phyloP scores from a whole-genome alignment of 352 stramenopile species.

The Phytophthora vignae region DNA sequence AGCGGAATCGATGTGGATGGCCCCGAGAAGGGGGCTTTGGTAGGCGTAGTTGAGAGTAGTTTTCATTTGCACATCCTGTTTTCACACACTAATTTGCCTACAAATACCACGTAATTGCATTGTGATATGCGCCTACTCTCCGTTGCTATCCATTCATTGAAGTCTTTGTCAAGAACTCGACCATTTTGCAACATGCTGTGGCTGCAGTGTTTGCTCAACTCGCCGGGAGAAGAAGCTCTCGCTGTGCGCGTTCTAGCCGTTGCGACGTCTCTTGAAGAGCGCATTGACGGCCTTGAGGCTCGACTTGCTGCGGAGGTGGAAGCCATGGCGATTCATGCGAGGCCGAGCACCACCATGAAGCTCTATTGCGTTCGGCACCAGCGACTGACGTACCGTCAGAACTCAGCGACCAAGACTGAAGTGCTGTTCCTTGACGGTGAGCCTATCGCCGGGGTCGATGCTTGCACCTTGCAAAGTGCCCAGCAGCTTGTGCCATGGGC shows the following conservation, averaged over 20 bases:
- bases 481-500: constrained; percentile 33
- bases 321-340: constrained; percentile 1
- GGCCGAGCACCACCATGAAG: constrained; percentile 14
- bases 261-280: constrained; percentile 14
- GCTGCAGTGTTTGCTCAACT: constrained; percentile 31
- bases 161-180: background rate
- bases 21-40: background rate
- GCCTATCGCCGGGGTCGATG: background rate
- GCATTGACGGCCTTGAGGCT: constrained; percentile 25
- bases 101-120: constrained; percentile 6
- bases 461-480: background rate
- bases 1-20: background rate
- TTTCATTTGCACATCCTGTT: constrained; percentile 15
- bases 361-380: constrained; percentile 33
- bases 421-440: constrained; percentile 27
- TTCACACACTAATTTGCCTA: constrained; percentile 12
- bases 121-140: background rate
- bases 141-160: constrained; percentile 22
- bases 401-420: constrained; percentile 20
- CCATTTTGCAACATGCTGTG: constrained; percentile 26
- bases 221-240: background rate
- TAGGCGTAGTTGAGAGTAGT: constrained; percentile 17
- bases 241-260: constrained; percentile 12
- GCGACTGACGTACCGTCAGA: constrained; percentile 30
- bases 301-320: constrained; percentile 6